A percentile compares a stretch with the other conserved stretches of the same genome.
Conservation (phyloP, 345 rosid genomes). For the Firmiana major region DNA sequence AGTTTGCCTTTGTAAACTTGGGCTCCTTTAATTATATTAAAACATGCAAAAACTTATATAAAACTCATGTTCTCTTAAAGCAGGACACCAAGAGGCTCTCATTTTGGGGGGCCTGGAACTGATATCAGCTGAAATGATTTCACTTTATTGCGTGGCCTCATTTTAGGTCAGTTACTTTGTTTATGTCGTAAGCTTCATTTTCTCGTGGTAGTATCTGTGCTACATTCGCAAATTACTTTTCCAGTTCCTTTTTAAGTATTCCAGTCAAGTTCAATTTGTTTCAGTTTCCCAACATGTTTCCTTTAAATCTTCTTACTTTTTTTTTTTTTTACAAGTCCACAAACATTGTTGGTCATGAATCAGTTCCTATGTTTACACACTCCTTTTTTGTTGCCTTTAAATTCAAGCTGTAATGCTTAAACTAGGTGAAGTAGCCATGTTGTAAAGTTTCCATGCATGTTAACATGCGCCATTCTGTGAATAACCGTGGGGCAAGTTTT, state of each 20-base stretch:
- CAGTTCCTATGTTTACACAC: constrained; percentile 15
- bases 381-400: constrained; percentile 6
- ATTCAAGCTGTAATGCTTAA: neutral
- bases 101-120: constrained; percentile 95
- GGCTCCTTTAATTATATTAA: constrained; percentile 55
- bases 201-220: constrained; percentile 57
- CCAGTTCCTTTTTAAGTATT: constrained; percentile 38
- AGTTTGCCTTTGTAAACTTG: constrained; percentile 59
- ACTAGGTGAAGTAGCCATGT: constrained; percentile 12
- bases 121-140: constrained; percentile 95
- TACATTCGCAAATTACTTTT: constrained; percentile 49
- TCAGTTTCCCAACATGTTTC: constrained; percentile 29
- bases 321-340: constrained; percentile 21
- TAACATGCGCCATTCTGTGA: neutral
- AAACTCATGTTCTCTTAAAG: constrained; percentile 97
- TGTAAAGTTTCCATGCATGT: constrained; percentile 9
- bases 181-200: constrained; percentile 59
- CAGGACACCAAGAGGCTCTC: constrained; percentile 99
- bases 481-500: constrained; percentile 6
- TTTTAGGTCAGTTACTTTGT: constrained; percentile 97
- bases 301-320: constrained; percentile 25
- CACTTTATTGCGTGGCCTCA: constrained; percentile 98
- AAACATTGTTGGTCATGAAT: constrained; percentile 19
- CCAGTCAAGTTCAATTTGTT: constrained; percentile 31
- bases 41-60: constrained; percentile 78